Conservation (phyloP, 768 basidiomycete genomes). For the Boletellus ananiceps region DNA sequence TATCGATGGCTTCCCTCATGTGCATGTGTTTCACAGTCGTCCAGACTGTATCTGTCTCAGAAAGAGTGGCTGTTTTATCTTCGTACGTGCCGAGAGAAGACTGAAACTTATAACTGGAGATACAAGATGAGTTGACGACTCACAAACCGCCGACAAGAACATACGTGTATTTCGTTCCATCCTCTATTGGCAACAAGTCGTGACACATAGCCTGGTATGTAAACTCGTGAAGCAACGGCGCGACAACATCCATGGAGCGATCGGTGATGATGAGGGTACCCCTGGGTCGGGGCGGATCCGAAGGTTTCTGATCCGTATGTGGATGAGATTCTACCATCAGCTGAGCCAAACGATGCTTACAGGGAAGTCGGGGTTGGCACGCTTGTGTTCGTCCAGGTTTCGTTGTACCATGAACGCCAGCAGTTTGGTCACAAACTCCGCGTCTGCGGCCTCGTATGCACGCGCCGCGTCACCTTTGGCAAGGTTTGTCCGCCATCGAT, state of each 20-base stretch:
- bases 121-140: neutral
- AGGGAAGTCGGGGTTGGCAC: conserved; percentile 79
- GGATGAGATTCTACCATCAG: neutral
- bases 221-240: conserved; percentile 94
- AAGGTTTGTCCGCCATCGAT: conserved; percentile 78
- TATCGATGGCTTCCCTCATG: conserved; percentile 98
- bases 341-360: conserved; percentile 41
- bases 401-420: conserved; percentile 83
- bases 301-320: conserved; percentile 40
- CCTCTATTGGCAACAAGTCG: conserved; percentile 84
- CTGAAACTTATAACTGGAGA: conserved; percentile 83
- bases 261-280: conserved; percentile 89
- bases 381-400: conserved; percentile 83
- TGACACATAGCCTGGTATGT: conserved; percentile 99
- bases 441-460: conserved; percentile 63
- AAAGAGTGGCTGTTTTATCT: conserved; percentile 81
- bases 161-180: conserved; percentile 83
- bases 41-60: conserved; percentile 89
- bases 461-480: conserved; percentile 68
- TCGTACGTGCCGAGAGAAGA: conserved; percentile 82
- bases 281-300: conserved; percentile 60
- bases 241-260: conserved; percentile 89
- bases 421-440: conserved; percentile 74
- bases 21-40: conserved; percentile 93
- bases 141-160: conserved; percentile 31